Base-by-base conservation (phyloP, 2,329 filamentous ascomycete genomes). In the Bipolaris oryzae region DNA sequence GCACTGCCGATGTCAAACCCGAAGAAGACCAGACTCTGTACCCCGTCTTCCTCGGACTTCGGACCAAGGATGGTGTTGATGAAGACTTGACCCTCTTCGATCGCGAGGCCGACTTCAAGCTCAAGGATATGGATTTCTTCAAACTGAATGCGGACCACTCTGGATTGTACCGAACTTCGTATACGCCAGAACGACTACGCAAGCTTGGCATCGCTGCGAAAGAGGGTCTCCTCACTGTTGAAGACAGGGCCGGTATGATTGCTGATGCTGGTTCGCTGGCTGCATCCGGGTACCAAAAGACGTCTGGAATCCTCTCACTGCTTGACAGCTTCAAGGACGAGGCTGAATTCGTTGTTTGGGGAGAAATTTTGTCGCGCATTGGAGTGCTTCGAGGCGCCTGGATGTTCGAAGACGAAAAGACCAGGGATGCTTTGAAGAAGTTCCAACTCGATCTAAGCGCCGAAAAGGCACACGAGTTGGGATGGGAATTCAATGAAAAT, bases 111-210 rank as follows among this genome's bases (percentile, higher is more conserved):
- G 85, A 88, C 60, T 91, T 96, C 79, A 88, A 91, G 78, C 76
- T 97, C 23, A 85, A 89, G 18, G 86, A 89, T 70, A 79, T 89
- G 50, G 91, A 96, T 70, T 97, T 98, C 79, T 98, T 90, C 87
- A 98, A 98, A 83, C 81, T 98, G 59, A 98, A 98, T 73, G 92
- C 94, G 15, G 92, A 97, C 73, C 94, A 97, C 77, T 93, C 92
- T 20, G 91, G 91, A 63, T 88, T 97, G 62, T 98, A 96, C 81
- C 88, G 94, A 58, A 97, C 93, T 0, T 91, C 89, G 0, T 98
- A 98, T 79, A 84, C 87, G 2, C 89, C 92, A 1, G 89, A 91
- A 69, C 89, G 94, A 34, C 85, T 98, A 42, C 84, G 87, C 66
- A 96, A 96, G 81, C 88, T 98, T 35, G 94, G 94, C 23, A 80